Conservation (phyloP, 1,284 basidiomycete species). For the Malassezia cuniculi region DNA sequence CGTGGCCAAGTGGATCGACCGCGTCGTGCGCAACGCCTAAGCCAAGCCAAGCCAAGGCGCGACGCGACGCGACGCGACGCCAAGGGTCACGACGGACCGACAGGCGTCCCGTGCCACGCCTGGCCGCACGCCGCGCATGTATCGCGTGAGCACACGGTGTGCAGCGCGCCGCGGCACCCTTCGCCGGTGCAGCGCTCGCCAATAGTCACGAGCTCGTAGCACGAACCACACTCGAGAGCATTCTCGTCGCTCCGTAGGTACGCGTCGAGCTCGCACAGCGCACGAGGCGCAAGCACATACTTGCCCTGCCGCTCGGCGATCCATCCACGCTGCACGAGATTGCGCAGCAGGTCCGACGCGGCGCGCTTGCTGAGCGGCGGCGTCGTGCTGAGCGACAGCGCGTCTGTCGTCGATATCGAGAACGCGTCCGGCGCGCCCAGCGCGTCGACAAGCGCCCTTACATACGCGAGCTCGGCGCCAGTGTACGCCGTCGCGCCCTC, state of each 20-base stretch:
- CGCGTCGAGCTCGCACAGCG: conserved; percentile 12
- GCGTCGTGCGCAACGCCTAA: conserved; percentile 33
- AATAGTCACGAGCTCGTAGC: conserved; percentile 12
- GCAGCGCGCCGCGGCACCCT: conserved; percentile 10
- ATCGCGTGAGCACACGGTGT: conserved; percentile 5
- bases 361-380: conserved; percentile 12
- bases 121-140: conserved; percentile 4
- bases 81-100: not conserved
- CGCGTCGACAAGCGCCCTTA: conserved; percentile 22
- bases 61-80: not conserved
- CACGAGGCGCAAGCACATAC: conserved; percentile 8
- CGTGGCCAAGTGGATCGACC: conserved; percentile 41
- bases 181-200: conserved; percentile 6
- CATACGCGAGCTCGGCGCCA: conserved; percentile 22
- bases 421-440: conserved; percentile 1
- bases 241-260: conserved; percentile 9
- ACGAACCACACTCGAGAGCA: conserved; percentile 9
- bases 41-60: conserved; percentile 11
- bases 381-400: conserved; percentile 8
- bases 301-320: conserved; percentile 1
- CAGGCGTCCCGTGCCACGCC: conserved; percentile 7
- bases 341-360: conserved; percentile 8
- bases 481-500: conserved; percentile 31
- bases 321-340: conserved; percentile 10
- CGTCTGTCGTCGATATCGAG: conserved; percentile 8